These are phyloP conservation scores for Penicillium sp. DNA, from an alignment of 2,329 filamentous ascomycete species.

Conservation along the genomic window DNA sequence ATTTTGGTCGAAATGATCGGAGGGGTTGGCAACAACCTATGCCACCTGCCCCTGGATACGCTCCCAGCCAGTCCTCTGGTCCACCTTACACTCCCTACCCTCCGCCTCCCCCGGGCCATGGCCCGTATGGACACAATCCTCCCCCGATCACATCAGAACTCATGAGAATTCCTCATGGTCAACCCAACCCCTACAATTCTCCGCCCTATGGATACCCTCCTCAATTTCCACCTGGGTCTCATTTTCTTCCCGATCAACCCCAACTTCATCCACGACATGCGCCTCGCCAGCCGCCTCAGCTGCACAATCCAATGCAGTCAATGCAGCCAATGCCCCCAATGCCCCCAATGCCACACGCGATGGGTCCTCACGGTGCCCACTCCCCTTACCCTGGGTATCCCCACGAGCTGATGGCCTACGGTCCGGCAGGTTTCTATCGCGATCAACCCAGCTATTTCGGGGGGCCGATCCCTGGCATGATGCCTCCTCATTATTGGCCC, in stretches of 20 bases:
- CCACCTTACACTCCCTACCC: slow-evolving; percentile 32
- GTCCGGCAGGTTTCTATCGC: slow-evolving; percentile 25
- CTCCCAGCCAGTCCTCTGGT: slow-evolving; percentile 35
- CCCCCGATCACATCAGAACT: slow-evolving; percentile 27
- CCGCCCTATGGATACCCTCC: slow-evolving; percentile 25
- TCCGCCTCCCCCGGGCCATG: slow-evolving; percentile 21
- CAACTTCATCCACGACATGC: slow-evolving; percentile 24
- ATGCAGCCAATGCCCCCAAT: slow-evolving; percentile 16
- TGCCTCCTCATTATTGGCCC: slow-evolving; percentile 29
- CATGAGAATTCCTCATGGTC: slow-evolving; percentile 23
- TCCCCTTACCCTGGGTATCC: slow-evolving; percentile 27
- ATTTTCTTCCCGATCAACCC: slow-evolving; percentile 24
- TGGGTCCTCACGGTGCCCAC: slow-evolving; percentile 15
- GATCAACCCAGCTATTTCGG: slow-evolving; percentile 22
- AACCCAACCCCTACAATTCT: slow-evolving; percentile 24
- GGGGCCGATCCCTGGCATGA: slow-evolving; percentile 30
- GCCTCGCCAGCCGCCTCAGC: slow-evolving; percentile 20
- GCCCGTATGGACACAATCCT: slow-evolving; percentile 20
- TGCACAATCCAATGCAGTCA: slow-evolving; percentile 26
- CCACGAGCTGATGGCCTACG: slow-evolving; percentile 35
- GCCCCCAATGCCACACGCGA: slow-evolving; percentile 22
- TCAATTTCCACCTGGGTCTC: slow-evolving; percentile 21
- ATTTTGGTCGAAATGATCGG: slow-evolving; percentile 38
- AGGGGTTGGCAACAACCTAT: slow-evolving; percentile 26
- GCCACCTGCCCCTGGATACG: slow-evolving; percentile 29